Conservation (phyloP, 371 early-diverging fungal genomes). For the Lichtheimia hyalospora region DNA sequence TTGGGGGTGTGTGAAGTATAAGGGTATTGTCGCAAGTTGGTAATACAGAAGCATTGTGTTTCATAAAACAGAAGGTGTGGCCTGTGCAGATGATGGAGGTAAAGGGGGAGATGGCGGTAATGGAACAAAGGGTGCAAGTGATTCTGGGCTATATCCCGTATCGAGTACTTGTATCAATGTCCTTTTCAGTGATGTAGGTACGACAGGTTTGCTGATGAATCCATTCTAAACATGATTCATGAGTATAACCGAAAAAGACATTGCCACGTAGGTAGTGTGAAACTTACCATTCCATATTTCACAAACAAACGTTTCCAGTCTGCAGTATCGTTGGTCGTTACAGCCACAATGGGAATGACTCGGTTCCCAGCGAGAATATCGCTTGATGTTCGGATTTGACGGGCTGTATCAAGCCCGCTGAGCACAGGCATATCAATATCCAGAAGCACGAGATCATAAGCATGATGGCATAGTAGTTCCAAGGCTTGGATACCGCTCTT, state of each 20-base stretch:
- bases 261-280: not conserved
- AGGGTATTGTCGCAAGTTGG: not conserved
- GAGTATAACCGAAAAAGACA: not conserved
- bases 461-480: conserved; percentile 32
- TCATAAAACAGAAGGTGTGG: too few relatives aligned
- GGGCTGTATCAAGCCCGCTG: conserved; percentile 58
- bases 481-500: conserved; percentile 46
- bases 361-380: conserved; percentile 52
- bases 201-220: conserved; percentile 48
- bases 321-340: conserved; percentile 56
- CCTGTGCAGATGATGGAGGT: too few relatives aligned
- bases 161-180: conserved; percentile 29
- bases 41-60: not conserved
- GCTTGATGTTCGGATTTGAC: conserved; percentile 31
- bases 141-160: conserved; percentile 18
- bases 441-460: conserved; percentile 56
- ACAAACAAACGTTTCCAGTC: conserved; percentile 20
- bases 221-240: conserved; percentile 34
- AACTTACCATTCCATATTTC: conserved; percentile 23
- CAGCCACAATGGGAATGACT: conserved; percentile 63
- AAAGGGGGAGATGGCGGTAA: too few relatives aligned
- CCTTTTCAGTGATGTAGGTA: conserved; percentile 28
- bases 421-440: conserved; percentile 69
- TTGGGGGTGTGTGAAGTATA: not conserved
- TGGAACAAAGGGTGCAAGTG: conserved; percentile 5